A percentile compares a stretch with the other conserved stretches of the same genome.
phyloP scores from a whole-genome alignment of 208 protist species.

The Trypanosoma lewisi region DNA sequence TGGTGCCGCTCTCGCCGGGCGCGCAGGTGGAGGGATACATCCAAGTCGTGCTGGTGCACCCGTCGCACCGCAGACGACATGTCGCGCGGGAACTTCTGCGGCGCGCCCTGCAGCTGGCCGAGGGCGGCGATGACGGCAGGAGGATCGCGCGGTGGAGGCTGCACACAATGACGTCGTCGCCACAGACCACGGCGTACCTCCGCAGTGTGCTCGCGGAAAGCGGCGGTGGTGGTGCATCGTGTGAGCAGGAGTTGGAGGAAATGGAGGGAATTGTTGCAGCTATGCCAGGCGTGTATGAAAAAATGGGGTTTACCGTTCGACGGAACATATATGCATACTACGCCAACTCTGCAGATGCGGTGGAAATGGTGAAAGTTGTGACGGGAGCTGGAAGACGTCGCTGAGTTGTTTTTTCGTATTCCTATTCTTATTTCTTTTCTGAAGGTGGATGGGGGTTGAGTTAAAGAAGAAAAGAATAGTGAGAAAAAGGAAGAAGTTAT shows the following conservation, averaged over 20 bases:
- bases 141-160: conserved; percentile 54
- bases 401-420: conserved; percentile 1
- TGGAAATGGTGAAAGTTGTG: conserved; percentile 56
- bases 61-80: conserved; percentile 29
- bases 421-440: not conserved
- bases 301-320: conserved; percentile 46
- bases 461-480: not conserved
- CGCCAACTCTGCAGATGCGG: conserved; percentile 38
- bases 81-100: conserved; percentile 40
- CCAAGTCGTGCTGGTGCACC: conserved; percentile 57
- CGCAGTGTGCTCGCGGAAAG: not conserved
- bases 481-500: not conserved
- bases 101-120: conserved; percentile 14
- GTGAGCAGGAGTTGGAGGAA: conserved; percentile 18
- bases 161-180: conserved; percentile 50
- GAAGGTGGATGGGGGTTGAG: not conserved
- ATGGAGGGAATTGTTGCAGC: conserved; percentile 30
- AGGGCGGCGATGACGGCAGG: conserved; percentile 2
- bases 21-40: conserved; percentile 66
- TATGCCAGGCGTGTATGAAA: conserved; percentile 41
- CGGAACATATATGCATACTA: conserved; percentile 60
- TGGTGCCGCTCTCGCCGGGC: conserved; percentile 48
- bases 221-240: not conserved
- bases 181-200: conserved; percentile 27
- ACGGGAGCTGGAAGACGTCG: conserved; percentile 13